These are phyloP conservation scores for Wickerhamomyces sp. DNA, from an alignment of 1,139 yeast genomes.

Conservation along the genomic window DNA sequence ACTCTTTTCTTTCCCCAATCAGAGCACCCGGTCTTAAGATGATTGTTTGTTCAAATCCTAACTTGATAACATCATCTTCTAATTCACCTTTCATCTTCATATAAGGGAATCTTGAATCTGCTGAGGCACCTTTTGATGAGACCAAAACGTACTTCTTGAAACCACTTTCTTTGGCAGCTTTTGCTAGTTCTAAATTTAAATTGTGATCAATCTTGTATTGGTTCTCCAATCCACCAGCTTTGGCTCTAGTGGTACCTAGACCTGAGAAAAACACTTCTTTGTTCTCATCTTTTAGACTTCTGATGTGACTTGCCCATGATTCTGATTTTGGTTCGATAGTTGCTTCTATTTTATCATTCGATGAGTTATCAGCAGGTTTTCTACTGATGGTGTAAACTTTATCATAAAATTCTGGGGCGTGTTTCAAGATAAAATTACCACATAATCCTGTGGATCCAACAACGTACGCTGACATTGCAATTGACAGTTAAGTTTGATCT, in stretches of 20 bases:
- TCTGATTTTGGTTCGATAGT: conserved; percentile 34
- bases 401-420: conserved; percentile 29
- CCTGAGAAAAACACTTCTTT: conserved; percentile 45
- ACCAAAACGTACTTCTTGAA: conserved; percentile 59
- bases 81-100: conserved; percentile 57
- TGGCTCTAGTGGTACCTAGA: conserved; percentile 70
- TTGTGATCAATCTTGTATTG: conserved; percentile 70
- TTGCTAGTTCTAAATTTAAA: conserved; percentile 56
- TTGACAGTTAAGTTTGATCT: not conserved
- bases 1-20: conserved; percentile 51
- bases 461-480: conserved; percentile 25
- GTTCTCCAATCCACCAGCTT: conserved; percentile 63
- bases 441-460: conserved; percentile 63
- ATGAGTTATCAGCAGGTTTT: conserved; percentile 25
- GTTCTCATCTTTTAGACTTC: conserved; percentile 5
- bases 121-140: conserved; percentile 54
- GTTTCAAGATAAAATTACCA: conserved; percentile 43
- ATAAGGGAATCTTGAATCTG: conserved; percentile 51
- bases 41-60: conserved; percentile 61
- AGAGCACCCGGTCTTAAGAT: conserved; percentile 69
- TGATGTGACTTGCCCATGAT: conserved; percentile 35
- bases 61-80: conserved; percentile 51
- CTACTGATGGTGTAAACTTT: conserved; percentile 45
- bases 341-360: conserved; percentile 17
- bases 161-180: conserved; percentile 65